Evolutionary conservation across 139 green algal genomes (phyloP), one percentile per base, ranked within the genome.

Genomic region (Pedinophyceae sp.): DNA sequence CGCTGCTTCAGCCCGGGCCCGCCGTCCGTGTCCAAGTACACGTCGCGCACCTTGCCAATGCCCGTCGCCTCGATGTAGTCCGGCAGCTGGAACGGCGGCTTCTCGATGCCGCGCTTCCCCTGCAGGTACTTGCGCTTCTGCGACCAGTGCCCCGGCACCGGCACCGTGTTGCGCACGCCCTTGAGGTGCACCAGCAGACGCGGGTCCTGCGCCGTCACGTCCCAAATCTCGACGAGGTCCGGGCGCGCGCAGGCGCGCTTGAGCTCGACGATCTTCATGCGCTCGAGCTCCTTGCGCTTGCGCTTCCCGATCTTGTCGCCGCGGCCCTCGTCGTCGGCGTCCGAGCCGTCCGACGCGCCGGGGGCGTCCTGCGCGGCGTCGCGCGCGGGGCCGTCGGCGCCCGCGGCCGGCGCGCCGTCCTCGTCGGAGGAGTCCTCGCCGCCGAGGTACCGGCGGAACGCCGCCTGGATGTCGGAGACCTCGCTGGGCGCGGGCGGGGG

Each of bases 151-250:
- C 82, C 70, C 6, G 91, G 91, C 45, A 98, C 86, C 0, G 87
- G 69, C 48, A 96, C 81, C 1, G 74, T 87, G 74, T 97, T 97
- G 24, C 88, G 40, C 50, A 6, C 54, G 82, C 80, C n/a, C 78
- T 98, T 98, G 27, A 98, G 68, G 52, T 77, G 88, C 10, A 97
- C 91, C 3, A 98, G 75, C 40, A 95, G 69, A 19, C 74, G 61
- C 1, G 91, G 89, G 68, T 98, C 91, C 0, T 66, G 56, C 4
- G 87, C 82, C 1, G 86, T 95, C 1, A 93, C 77, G 59, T 98
- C 91, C 91, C 91, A 98, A 17, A 94, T 77, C 72, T 99, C 91
- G 26, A 98, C 90, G 29, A 97, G 82, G 20, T 98, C 90, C 1
- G 89, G 89, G 48, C 80, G 67, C 24, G 65, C 46, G 56, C 78